phyloP scores from a whole-genome alignment of 2,329 filamentous ascomycete genomes.

The Cercospora nicotianae region DNA sequence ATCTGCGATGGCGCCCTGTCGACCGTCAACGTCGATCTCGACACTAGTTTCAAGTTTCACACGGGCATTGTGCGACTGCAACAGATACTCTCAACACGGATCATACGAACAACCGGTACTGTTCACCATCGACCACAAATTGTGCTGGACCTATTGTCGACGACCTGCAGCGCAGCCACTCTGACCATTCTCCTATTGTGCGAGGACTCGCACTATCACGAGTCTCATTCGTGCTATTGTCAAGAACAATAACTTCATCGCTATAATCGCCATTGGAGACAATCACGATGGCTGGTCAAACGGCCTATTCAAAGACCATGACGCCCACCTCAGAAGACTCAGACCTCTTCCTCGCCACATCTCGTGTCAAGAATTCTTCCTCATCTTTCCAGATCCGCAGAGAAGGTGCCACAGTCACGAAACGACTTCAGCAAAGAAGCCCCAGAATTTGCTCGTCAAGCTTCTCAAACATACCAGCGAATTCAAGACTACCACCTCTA shows the following conservation, averaged over 20 bases:
- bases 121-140: neutral
- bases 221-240: conserved; percentile 6
- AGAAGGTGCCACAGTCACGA: neutral
- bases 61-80: neutral
- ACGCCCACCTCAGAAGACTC: neutral
- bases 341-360: neutral
- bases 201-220: neutral
- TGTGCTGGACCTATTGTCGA: neutral
- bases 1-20: neutral
- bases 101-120: neutral
- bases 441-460: neutral
- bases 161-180: neutral
- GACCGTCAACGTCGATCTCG: neutral
- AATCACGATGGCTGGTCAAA: neutral
- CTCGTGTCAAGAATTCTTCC: neutral
- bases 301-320: neutral
- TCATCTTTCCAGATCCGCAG: neutral
- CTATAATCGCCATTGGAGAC: neutral
- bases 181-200: neutral
- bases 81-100: neutral
- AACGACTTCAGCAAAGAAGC: neutral
- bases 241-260: conserved; percentile 5
- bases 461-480: neutral
- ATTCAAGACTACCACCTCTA: conserved; percentile 9
- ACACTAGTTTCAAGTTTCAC: neutral